phyloP scores from a whole-genome alignment of 192 early-diverging fungal species.

The Coemansia guatemalensis region DNA sequence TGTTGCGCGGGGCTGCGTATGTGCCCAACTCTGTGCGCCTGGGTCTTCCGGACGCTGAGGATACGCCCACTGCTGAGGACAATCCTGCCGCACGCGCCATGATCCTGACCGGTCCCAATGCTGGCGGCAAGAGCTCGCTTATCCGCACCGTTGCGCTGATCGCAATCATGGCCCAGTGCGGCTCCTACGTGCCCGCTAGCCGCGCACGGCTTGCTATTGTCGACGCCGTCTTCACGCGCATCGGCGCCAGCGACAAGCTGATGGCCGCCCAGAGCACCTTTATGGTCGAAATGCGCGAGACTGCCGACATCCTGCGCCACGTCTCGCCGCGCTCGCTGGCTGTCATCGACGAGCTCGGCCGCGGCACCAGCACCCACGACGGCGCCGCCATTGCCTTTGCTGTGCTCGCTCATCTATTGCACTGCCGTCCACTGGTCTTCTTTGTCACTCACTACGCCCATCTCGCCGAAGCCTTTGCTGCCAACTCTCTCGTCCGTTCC shows the following conservation, averaged over 20 bases:
- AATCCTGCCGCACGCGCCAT: constrained; percentile 59
- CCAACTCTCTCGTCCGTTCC: constrained; percentile 12
- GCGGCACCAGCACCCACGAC: constrained; percentile 96
- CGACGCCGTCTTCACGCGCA: constrained; percentile 93
- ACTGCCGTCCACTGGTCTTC: constrained; percentile 74
- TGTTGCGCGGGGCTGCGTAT: constrained; percentile 60
- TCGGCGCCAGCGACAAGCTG: constrained; percentile 97
- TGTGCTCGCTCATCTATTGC: constrained; percentile 81
- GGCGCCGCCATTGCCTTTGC: constrained; percentile 95
- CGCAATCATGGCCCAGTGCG: constrained; percentile 93
- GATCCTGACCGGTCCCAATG: constrained; percentile 95
- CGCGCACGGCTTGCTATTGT: constrained; percentile 73
- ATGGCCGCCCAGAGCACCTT: constrained; percentile 92
- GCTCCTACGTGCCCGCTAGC: constrained; percentile 87
- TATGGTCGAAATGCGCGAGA: constrained; percentile 94
- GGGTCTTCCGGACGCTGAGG: constrained; percentile 29
- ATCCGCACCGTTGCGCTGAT: constrained; percentile 90
- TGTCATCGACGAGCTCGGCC: constrained; percentile 95
- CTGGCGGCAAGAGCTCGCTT: constrained; percentile 97
- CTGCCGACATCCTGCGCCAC: constrained; percentile 84
- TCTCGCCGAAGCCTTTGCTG: constrained; percentile 61
- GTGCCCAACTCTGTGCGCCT: constrained; percentile 88
- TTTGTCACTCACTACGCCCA: constrained; percentile 97
- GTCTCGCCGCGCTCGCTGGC: constrained; percentile 86
- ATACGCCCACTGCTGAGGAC: constrained; percentile 24